Evolutionary conservation across 2,329 filamentous ascomycete genomes (phyloP).

Genomic region (Apiospora saccharicola): DNA sequence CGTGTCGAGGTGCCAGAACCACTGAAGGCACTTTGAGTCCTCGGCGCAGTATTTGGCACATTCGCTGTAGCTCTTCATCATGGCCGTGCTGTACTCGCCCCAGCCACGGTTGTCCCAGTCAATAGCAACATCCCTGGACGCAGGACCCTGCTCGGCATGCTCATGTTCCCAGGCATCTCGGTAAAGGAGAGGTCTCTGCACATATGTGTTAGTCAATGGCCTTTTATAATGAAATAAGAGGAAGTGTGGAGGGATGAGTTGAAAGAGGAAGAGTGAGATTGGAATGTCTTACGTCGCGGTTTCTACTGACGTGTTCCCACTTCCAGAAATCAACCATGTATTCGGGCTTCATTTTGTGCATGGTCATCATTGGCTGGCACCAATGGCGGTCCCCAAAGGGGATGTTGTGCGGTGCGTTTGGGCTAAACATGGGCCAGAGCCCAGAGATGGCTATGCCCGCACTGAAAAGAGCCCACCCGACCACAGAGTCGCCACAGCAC

Average conservation of each 20-base stretch:
- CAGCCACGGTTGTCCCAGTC: slow-evolving; percentile 28
- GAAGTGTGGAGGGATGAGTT: not conserved
- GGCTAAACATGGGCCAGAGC: slow-evolving; percentile 57
- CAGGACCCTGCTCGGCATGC: not conserved
- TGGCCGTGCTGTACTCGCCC: slow-evolving; percentile 21
- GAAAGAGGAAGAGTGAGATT: not conserved
- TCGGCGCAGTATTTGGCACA: slow-evolving; percentile 34
- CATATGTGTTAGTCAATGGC: not conserved
- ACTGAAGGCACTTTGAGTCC: slow-evolving; percentile 34
- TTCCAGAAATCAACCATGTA: slow-evolving; percentile 59
- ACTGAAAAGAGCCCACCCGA: slow-evolving; percentile 55
- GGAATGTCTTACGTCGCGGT: slow-evolving; percentile 40
- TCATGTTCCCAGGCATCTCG: slow-evolving; percentile 44
- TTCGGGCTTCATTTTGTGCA: slow-evolving; percentile 55
- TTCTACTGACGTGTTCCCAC: slow-evolving; percentile 48
- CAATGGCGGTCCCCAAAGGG: slow-evolving; percentile 55
- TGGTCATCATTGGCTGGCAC: slow-evolving; percentile 58
- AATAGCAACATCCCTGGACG: not conserved
- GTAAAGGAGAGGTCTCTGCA: slow-evolving; percentile 46
- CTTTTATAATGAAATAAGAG: not conserved
- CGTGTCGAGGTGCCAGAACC: slow-evolving; percentile 32
- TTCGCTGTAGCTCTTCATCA: slow-evolving; percentile 28
- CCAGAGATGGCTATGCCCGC: slow-evolving; percentile 54
- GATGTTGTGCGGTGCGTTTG: slow-evolving; percentile 58
- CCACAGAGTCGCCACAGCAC: slow-evolving; percentile 60